Conservation (phyloP, 352 stramenopile species). For the Phytophthora fragariae region DNA sequence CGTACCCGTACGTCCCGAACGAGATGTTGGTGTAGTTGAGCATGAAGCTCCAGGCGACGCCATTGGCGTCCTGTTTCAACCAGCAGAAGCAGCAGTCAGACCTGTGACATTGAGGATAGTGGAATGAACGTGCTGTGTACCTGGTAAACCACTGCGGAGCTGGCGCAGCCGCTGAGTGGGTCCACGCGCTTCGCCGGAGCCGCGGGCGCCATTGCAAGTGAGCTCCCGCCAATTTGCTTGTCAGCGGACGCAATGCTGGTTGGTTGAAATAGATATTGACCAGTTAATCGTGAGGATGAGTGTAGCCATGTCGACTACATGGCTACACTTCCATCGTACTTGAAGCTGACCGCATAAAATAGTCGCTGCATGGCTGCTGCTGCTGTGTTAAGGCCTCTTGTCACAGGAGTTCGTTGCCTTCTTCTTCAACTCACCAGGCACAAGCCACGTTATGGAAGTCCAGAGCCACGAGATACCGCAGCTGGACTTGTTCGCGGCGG, state of each 20-base stretch:
- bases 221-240: conserved; percentile 21
- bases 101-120: not conserved
- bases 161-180: conserved; percentile 41
- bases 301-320: conserved; percentile 16
- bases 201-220: conserved; percentile 11
- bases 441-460: conserved; percentile 31
- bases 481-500: conserved; percentile 50
- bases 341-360: conserved; percentile 12
- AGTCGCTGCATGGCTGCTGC: not conserved
- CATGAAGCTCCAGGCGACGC: conserved; percentile 51
- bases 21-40: conserved; percentile 65
- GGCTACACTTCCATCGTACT: conserved; percentile 15
- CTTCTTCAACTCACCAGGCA: conserved; percentile 19
- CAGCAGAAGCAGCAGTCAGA: conserved; percentile 7
- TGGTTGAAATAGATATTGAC: conserved; percentile 28
- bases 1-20: conserved; percentile 55
- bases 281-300: conserved; percentile 25
- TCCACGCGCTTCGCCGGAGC: conserved; percentile 32
- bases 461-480: conserved; percentile 45
- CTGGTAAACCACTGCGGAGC: conserved; percentile 38
- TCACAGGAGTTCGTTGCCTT: too few species aligned
- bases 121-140: conserved; percentile 1
- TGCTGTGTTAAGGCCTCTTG: not conserved
- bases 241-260: conserved; percentile 14
- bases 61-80: conserved; percentile 35